Percentiles rank a stretch among this genome's conserved stretches.
Conservation (phyloP, 257 asterid genomes). For the Solanum corneliomulleri region DNA sequence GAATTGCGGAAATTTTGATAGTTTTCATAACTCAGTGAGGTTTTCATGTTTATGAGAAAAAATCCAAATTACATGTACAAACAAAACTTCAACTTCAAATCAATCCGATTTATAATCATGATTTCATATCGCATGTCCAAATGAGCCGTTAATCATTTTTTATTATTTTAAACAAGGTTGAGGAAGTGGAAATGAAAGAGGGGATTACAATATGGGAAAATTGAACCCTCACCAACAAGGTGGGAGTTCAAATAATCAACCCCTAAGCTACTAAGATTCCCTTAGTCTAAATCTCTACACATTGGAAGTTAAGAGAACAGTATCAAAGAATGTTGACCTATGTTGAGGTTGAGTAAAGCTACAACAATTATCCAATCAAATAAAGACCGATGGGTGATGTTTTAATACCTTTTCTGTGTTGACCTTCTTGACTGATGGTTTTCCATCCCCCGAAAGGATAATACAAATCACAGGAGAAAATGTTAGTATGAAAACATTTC, state of each 20-base stretch:
- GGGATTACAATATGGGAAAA: neutral
- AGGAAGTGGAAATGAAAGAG: neutral
- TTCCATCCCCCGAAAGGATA: slow-evolving; percentile 17
- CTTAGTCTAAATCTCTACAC: neutral
- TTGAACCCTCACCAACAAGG: neutral
- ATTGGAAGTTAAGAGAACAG: neutral
- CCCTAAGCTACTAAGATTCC: neutral
- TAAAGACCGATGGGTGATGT: neutral
- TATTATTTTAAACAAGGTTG: neutral
- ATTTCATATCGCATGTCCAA: neutral
- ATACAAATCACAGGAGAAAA: neutral
- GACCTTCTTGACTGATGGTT: slow-evolving; percentile 64
- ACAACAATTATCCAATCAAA: neutral
- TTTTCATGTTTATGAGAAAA: neutral
- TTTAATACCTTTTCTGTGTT: slow-evolving; percentile 56
- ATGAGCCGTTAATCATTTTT: neutral
- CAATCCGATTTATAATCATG: neutral
- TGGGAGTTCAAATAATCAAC: neutral
- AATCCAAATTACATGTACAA: neutral
- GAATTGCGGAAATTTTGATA: neutral
- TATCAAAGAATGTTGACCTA: neutral
- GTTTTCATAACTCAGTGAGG: neutral
- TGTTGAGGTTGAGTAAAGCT: slow-evolving; percentile 3
- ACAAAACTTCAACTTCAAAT: neutral
- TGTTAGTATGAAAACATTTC: neutral